phyloP scores from a whole-genome alignment of 805 yeast species.

The Lipomyces starkeyi region DNA sequence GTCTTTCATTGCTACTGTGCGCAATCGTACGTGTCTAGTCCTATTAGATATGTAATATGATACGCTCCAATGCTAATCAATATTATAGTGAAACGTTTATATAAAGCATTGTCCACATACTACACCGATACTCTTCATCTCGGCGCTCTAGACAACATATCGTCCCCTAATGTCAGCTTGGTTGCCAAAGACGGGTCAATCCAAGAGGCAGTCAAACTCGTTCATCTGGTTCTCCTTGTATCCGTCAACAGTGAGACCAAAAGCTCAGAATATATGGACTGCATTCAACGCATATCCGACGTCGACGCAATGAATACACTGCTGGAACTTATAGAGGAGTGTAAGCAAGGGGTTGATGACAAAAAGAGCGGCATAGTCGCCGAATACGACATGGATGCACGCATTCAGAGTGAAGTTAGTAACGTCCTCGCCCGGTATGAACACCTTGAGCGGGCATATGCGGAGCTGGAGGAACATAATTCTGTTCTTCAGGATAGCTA shows the following conservation, averaged over 20 bases:
- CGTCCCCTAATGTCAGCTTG: slow-evolving; percentile 31
- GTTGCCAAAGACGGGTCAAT: slow-evolving; percentile 31
- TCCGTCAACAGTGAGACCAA: slow-evolving; percentile 1
- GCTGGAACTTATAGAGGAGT: not conserved
- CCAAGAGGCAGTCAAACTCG: slow-evolving; percentile 22
- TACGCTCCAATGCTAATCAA: not conserved
- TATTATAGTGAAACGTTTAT: slow-evolving; percentile 25
- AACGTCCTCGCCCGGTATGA: slow-evolving; percentile 11
- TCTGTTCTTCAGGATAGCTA: slow-evolving; percentile 14
- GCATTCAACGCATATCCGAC: not conserved
- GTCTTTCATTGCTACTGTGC: slow-evolving; percentile 31
- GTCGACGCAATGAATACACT: not conserved
- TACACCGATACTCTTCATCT: slow-evolving; percentile 5
- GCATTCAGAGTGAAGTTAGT: slow-evolving; percentile 13
- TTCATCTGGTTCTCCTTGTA: slow-evolving; percentile 14
- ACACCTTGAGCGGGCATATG: slow-evolving; percentile 18
- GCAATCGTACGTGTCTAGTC: slow-evolving; percentile 17
- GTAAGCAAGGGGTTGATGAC: not conserved
- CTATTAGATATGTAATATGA: not conserved
- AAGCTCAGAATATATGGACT: not conserved
- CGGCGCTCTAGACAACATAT: not conserved
- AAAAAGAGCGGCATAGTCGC: not conserved
- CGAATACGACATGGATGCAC: not conserved
- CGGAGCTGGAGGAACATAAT: slow-evolving; percentile 22
- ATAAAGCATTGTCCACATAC: slow-evolving; percentile 22